phyloP scores from a whole-genome alignment of 2,329 filamentous ascomycete species.

The Colletotrichum euphorbiae region DNA sequence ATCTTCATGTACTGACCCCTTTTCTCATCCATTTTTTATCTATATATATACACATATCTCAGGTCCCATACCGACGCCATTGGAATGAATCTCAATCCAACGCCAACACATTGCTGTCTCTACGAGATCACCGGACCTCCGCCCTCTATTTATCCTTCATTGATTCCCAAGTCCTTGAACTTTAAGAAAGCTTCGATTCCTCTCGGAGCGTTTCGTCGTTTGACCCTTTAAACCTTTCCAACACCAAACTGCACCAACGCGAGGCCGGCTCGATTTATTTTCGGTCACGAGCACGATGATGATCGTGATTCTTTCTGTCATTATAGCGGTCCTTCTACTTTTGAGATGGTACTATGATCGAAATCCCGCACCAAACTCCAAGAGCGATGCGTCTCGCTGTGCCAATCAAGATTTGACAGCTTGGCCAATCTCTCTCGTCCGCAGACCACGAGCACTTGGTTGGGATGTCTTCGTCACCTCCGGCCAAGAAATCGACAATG shows the following conservation, averaged over 20 bases:
- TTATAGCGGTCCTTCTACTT: conserved; percentile 13
- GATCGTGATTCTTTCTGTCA: not conserved
- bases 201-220: no score
- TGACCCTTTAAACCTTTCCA: no score
- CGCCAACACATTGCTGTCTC: conserved; percentile 3
- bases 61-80: not conserved
- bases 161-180: no score
- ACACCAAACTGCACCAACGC: no score
- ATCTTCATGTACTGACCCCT: not conserved
- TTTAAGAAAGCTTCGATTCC: no score
- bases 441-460: conserved; percentile 21
- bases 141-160: not conserved
- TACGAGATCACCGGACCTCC: not conserved
- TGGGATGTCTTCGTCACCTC: conserved; percentile 34
- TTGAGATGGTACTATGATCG: conserved; percentile 8
- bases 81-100: conserved; percentile 1
- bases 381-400: not conserved
- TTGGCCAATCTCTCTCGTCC: conserved; percentile 19
- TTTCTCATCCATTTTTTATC: not conserved
- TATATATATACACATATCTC: not conserved
- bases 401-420: no score
- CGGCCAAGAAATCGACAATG: conserved; percentile 29
- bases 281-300: not conserved
- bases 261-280: no score
- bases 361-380: conserved; percentile 35